These are phyloP conservation scores for Blastomyces emzantsi DNA, from an alignment of 2,329 filamentous ascomycete species.

Conservation along the genomic window DNA sequence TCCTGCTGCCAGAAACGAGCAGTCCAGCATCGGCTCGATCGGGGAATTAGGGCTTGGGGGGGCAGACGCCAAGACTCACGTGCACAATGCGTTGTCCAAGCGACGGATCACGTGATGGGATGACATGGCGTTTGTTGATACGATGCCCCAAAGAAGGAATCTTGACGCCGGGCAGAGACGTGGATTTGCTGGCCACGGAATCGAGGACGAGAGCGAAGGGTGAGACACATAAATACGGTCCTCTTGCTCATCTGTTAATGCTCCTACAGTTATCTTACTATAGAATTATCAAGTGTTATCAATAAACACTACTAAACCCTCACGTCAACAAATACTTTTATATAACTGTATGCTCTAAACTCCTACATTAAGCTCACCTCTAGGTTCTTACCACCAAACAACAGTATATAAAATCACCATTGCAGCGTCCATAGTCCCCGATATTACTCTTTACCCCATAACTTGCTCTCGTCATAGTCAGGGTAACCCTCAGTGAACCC, in stretches of 20 bases:
- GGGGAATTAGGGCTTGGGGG: no score
- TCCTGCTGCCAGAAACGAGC: no score
- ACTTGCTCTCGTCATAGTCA: background rate
- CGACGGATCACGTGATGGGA: constrained; percentile 4
- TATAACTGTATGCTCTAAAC: no score
- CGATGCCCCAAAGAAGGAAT: constrained; percentile 6
- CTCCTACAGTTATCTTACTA: background rate
- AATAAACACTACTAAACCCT: background rate
- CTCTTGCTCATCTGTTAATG: background rate
- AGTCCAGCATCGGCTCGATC: no score
- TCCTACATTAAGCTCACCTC: background rate
- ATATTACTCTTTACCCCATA: background rate
- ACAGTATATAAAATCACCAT: background rate
- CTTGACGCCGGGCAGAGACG: background rate
- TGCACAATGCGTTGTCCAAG: constrained; percentile 3
- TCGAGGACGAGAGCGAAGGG: background rate
- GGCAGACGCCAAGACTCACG: background rate
- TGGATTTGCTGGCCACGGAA: no score
- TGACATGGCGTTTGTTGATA: constrained; percentile 23
- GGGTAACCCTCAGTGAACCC: background rate
- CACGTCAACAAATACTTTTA: background rate
- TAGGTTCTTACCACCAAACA: background rate
- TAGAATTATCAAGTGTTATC: background rate
- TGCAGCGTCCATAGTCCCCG: background rate
- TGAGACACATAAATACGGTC: background rate